Evolutionary conservation across 371 early-diverging fungal genomes (phyloP), one percentile per base, ranked within the genome.

Genomic region (Zancudomyces culisetae): DNA sequence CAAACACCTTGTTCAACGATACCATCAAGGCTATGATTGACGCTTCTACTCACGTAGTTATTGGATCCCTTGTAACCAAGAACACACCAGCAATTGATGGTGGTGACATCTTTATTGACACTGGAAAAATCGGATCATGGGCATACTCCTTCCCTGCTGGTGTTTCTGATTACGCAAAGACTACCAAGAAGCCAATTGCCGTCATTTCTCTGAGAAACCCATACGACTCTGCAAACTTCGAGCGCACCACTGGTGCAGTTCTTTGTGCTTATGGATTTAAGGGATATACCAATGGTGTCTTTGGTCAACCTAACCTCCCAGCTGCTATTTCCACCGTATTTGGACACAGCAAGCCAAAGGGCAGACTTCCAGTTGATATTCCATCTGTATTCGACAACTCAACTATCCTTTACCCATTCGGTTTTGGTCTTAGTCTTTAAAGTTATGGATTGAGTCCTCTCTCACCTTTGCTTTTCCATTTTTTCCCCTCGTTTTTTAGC

Each of bases 211-310:
- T 49, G 50, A 49, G 39, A 49, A 28, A 24, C 15, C 50, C 50
- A 28, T 49, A 49, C 30, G 50, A 49, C 30, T 27, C 23, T 35
- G 50, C 50, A 18, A 49, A 49, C 30, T 49, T 49, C 30, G 50
- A 28, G 15, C n/a, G n/a, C n/a, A 49, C 8, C 13, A 10, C 50
- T 18, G 4, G 29, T 10, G 27, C 30, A 8, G 30, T 29, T 19
- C 2, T 49, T 27, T 24, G 28, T 35, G 50, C 50, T 30, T 49
- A 49, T 49, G 50, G 50, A 49, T 49, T 49, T 20, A 49, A 49
- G 40, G 50, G 50, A 49, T 27, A 27, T 6, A 6, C 15, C 6
- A 29, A 49, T 30, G 50, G 35, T 10, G 21, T 27, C 12, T 49
- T 27, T 21, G 8, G 27, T 12, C 19, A 49, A 35, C 50, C 28